Base-by-base conservation (phyloP, 176 grass and related monocot species). In the Elymus sibiricus region DNA sequence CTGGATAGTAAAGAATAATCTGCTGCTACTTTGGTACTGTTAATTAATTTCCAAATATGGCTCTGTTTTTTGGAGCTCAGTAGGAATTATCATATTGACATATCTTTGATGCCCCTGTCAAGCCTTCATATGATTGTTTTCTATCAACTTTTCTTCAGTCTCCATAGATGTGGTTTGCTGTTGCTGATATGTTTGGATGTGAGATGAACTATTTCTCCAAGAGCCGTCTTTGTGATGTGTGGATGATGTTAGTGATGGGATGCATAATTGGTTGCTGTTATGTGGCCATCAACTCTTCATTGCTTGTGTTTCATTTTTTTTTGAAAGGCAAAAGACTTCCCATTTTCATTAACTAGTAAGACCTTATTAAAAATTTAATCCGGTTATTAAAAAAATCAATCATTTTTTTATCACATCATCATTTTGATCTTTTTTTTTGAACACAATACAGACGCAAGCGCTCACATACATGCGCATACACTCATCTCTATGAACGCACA, bases 1-100 rank as follows among this genome's bases (percentile, higher is more conserved):
- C 82, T 77, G 61, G 82, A 64, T 32, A 58, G 76, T 85, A 85
- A 70, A 77, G 81, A 91, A 91, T 91, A 91, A 91, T 75, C 47
- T 56, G 53, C 63, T 44, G 76, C 85, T 81, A 77, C 89, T 39
- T 84, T 49, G 69, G 32, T 77, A 40, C 82, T 81, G 16, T 85
- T 80, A 79, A 86, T 79, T 34, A 74, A 76, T 76, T 83, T 74
- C 7, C n/a, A 64, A 55, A 72, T 71, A 84, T 88, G 77, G 29
- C n/a, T 60, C 5, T 56, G 2, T 81, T 76, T 84, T 76, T 27
- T n/a, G 59, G 44, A 66, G 55, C 19, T 49, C 40, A 81, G 69
- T 44, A 71, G 81, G 49, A 61, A 76, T 4, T 14, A 76, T 74
- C n/a, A 15, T 70, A 21, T 77, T 87, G 77, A 79, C 69, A 69